Percentiles rank a stretch among this genome's conserved stretches.
These are phyloP conservation scores for Chondrus crispus DNA, from an alignment of 23 red algal genomes.

Conservation along the genomic window DNA sequence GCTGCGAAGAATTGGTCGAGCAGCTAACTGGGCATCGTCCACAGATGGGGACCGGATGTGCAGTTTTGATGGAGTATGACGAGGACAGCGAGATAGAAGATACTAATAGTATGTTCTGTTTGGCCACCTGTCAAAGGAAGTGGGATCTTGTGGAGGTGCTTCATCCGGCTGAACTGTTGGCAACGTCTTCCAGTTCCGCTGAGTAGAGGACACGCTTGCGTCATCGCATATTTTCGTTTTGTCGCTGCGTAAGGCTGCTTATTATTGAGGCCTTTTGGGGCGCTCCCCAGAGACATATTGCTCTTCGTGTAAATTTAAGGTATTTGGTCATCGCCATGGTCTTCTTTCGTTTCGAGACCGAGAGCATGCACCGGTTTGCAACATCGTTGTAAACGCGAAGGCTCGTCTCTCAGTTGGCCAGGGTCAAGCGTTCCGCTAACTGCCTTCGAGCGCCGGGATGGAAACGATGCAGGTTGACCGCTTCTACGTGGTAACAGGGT, in stretches of 20 bases:
- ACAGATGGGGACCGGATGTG: constrained; percentile 59
- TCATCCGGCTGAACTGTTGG: constrained; percentile 12
- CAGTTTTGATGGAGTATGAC: constrained; percentile 41
- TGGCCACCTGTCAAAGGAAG: background rate
- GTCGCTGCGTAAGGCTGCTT: too few species aligned
- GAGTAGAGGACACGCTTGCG: background rate
- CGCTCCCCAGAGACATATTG: too few species aligned
- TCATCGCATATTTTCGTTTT: too few species aligned
- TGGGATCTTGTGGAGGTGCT: constrained; percentile 52
- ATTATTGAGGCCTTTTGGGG: too few species aligned
- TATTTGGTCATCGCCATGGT: too few species aligned
- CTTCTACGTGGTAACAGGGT: constrained; percentile 5
- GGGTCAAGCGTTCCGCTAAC: too few species aligned
- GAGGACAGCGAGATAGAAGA: background rate
- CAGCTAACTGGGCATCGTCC: constrained; percentile 28
- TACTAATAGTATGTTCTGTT: background rate
- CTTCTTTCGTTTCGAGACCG: too few species aligned
- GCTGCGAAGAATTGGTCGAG: constrained; percentile 61
- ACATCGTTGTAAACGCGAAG: too few species aligned
- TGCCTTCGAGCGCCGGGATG: background rate
- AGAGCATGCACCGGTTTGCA: too few species aligned
- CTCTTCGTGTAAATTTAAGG: too few species aligned
- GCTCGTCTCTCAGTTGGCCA: too few species aligned
- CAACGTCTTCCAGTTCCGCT: background rate
- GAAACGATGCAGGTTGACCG: background rate